Evolutionary conservation across 176 grass and related monocot genomes (phyloP).

Genomic region (Thinopyrum elongatum): DNA sequence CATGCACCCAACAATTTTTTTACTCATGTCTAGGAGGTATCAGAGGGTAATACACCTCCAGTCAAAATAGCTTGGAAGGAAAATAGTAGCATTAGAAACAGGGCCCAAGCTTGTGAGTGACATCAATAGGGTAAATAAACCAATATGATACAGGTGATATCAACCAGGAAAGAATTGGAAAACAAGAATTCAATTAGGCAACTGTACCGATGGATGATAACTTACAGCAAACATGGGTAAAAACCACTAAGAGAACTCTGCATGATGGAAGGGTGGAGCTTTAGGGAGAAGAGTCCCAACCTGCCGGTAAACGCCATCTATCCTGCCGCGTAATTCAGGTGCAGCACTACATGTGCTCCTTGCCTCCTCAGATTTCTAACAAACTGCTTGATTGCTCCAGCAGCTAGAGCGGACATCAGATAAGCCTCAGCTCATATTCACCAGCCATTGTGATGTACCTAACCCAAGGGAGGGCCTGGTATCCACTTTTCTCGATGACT

Average conservation of each 20-base stretch:
- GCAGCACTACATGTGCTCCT: neutral
- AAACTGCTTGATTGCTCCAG: neutral
- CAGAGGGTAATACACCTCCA: neutral
- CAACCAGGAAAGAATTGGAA: neutral
- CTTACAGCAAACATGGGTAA: slow-evolving; percentile 6
- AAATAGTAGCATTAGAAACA: neutral
- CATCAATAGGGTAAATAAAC: neutral
- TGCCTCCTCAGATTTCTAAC: neutral
- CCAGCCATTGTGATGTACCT: slow-evolving; percentile 99
- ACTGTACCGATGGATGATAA: neutral
- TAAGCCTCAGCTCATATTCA: slow-evolving; percentile 94
- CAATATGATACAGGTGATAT: slow-evolving; percentile 27
- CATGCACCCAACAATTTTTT: neutral
- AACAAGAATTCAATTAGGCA: neutral
- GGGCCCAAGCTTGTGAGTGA: neutral
- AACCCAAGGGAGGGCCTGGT: slow-evolving; percentile 96
- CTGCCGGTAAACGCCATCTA: neutral
- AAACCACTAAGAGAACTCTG: neutral
- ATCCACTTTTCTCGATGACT: slow-evolving; percentile 97
- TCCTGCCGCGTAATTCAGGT: neutral
- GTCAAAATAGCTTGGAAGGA: neutral
- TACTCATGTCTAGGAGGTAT: neutral
- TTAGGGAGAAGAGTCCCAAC: neutral
- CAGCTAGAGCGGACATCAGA: slow-evolving; percentile 39
- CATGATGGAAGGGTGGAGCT: neutral